These are phyloP conservation scores for Macroventuria anomochaeta DNA, from an alignment of 2,329 filamentous ascomycete genomes.

Conservation along the genomic window DNA sequence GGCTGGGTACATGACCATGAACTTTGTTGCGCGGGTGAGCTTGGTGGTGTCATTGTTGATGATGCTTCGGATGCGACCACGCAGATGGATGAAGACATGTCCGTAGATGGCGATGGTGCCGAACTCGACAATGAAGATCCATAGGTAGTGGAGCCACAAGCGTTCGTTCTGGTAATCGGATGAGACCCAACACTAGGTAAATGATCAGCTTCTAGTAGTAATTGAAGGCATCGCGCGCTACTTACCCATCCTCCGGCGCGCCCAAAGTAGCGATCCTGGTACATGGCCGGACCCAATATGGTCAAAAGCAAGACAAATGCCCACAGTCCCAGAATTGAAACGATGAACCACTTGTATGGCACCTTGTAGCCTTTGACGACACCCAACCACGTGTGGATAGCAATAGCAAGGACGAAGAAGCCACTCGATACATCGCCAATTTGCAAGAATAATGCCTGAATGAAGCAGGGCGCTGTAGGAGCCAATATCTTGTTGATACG, in stretches of 20 bases:
- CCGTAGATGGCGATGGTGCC: conserved; percentile 58
- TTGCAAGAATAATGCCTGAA: conserved; percentile 60
- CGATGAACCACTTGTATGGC: conserved; percentile 54
- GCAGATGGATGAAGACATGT: conserved; percentile 57
- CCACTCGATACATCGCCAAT: conserved; percentile 60
- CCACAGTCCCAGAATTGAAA: conserved; percentile 56
- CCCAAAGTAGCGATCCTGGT: conserved; percentile 54
- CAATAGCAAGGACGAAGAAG: conserved; percentile 62
- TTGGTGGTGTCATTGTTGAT: conserved; percentile 44
- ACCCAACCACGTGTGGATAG: conserved; percentile 60
- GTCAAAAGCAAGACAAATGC: conserved; percentile 54
- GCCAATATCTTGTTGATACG: conserved; percentile 53
- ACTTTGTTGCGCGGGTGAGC: conserved; percentile 55
- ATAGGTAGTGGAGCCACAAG: conserved; percentile 61
- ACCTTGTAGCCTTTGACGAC: conserved; percentile 57
- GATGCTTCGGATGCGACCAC: conserved; percentile 52
- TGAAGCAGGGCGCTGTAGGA: conserved; percentile 55
- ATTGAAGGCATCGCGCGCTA: background rate
- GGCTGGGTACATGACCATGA: conserved; percentile 68
- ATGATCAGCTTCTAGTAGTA: background rate
- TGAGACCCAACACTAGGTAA: conserved; percentile 58
- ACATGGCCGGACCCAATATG: conserved; percentile 53
- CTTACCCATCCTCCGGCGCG: conserved; percentile 60
- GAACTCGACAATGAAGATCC: conserved; percentile 62
- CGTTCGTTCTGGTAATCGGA: conserved; percentile 52